phyloP scores from a whole-genome alignment of 176 grass and related monocot genomes.

The Oryza brachyantha region DNA sequence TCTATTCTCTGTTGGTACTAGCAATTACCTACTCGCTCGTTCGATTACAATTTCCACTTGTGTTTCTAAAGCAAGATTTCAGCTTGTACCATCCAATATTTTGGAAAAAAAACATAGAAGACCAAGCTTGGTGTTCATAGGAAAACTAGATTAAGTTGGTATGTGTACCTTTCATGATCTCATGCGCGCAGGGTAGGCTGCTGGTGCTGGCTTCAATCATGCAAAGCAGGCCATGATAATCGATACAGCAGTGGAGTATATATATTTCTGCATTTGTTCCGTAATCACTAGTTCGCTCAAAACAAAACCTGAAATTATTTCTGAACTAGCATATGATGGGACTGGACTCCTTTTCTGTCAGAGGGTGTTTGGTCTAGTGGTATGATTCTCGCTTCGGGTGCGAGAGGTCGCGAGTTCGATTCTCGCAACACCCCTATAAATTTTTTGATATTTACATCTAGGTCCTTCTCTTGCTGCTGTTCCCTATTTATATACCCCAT shows the following conservation, averaged over 20 bases:
- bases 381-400: conserved; percentile 99
- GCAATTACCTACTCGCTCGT: background rate
- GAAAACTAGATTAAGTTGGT: background rate
- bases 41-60: background rate
- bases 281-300: too few species aligned
- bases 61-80: background rate
- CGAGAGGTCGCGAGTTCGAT: conserved; percentile 93
- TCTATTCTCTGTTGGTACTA: too few species aligned
- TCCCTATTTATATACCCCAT: too few species aligned
- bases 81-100: background rate
- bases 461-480: background rate
- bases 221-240: background rate
- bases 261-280: background rate
- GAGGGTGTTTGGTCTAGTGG: conserved; percentile 92
- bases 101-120: background rate
- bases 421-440: conserved; percentile 71
- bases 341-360: too few species aligned
- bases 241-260: too few species aligned
- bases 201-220: background rate
- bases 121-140: too few species aligned
- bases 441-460: background rate
- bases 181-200: background rate
- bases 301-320: too few species aligned
- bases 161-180: background rate
- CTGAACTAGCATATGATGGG: too few species aligned